Conservation (phyloP, 768 basidiomycete genomes). For the Leccinum longicurvipes region DNA sequence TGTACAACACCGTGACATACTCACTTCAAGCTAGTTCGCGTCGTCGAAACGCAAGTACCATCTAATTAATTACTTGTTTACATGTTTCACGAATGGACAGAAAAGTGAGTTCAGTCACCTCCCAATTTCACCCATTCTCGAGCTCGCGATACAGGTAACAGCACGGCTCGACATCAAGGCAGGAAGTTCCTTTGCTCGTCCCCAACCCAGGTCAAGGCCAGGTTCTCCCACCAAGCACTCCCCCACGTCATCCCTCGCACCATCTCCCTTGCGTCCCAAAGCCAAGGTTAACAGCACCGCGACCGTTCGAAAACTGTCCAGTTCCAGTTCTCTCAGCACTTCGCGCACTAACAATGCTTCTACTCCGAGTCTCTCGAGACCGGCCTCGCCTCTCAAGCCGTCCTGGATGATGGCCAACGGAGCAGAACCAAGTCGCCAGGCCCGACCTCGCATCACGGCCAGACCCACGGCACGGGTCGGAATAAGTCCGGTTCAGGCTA, state of each 20-base stretch:
- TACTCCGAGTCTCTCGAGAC: slow-evolving; percentile 42
- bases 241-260: slow-evolving; percentile 25
- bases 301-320: slow-evolving; percentile 30
- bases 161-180: slow-evolving; percentile 46
- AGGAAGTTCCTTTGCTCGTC: slow-evolving; percentile 29
- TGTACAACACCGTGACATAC: slow-evolving; percentile 1
- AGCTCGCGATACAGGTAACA: slow-evolving; percentile 43
- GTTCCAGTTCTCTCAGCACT: slow-evolving; percentile 19
- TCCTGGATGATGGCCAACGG: slow-evolving; percentile 34
- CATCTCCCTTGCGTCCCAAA: slow-evolving; percentile 42
- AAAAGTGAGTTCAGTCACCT: slow-evolving; percentile 38
- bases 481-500: slow-evolving; percentile 6
- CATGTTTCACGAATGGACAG: slow-evolving; percentile 36
- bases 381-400: slow-evolving; percentile 37
- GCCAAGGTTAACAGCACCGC: slow-evolving; percentile 63
- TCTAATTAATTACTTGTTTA: too few relatives aligned
- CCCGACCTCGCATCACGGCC: slow-evolving; percentile 24
- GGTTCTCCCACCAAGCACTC: slow-evolving; percentile 46
- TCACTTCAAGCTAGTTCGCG: too few relatives aligned
- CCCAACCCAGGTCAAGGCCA: slow-evolving; percentile 41
- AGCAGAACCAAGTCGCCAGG: slow-evolving; percentile 24
- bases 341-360: slow-evolving; percentile 26
- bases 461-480: slow-evolving; percentile 31
- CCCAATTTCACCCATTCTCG: slow-evolving; percentile 2
- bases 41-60: too few relatives aligned